A percentile compares a stretch with the other conserved stretches of the same genome.
phyloP scores from a whole-genome alignment of 257 asterid genomes.

The Fraxinus cuspidata region DNA sequence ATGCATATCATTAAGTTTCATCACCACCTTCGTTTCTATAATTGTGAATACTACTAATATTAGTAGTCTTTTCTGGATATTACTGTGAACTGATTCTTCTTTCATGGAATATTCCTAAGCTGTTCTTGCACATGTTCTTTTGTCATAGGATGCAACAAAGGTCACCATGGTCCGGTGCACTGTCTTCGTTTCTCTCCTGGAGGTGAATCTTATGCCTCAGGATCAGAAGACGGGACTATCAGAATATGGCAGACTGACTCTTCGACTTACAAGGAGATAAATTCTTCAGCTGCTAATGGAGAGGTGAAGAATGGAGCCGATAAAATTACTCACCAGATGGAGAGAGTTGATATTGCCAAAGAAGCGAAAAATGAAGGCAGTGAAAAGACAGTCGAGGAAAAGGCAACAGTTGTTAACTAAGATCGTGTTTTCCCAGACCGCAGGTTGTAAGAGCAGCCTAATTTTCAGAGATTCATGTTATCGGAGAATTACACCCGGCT shows the following conservation, averaged over 20 bases:
- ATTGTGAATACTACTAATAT: too few species aligned
- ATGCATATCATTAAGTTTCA: neutral
- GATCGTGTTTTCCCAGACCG: neutral
- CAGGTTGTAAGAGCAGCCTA: neutral
- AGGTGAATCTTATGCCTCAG: constrained; percentile 91
- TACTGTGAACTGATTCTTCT: neutral
- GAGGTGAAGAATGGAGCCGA: constrained; percentile 44
- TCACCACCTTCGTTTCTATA: neutral
- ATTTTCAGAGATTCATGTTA: neutral
- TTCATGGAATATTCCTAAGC: neutral
- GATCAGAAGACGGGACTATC: constrained; percentile 95
- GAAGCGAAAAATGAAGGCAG: constrained; percentile 29
- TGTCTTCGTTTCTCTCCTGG: constrained; percentile 93
- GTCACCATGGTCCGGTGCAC: constrained; percentile 98
- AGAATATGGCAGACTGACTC: constrained; percentile 91
- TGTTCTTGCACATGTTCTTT: neutral
- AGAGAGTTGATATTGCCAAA: constrained; percentile 40
- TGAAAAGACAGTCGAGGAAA: constrained; percentile 19
- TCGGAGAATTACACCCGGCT: neutral
- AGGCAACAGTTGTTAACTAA: constrained; percentile 32
- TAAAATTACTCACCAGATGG: constrained; percentile 55
- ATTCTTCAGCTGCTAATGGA: constrained; percentile 37
- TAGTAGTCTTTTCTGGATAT: neutral
- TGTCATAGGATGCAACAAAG: constrained; percentile 86
- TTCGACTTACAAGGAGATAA: constrained; percentile 42